These are phyloP conservation scores for Alternaria brassicicola DNA, from an alignment of 2,329 filamentous ascomycete genomes.

Conservation along the genomic window DNA sequence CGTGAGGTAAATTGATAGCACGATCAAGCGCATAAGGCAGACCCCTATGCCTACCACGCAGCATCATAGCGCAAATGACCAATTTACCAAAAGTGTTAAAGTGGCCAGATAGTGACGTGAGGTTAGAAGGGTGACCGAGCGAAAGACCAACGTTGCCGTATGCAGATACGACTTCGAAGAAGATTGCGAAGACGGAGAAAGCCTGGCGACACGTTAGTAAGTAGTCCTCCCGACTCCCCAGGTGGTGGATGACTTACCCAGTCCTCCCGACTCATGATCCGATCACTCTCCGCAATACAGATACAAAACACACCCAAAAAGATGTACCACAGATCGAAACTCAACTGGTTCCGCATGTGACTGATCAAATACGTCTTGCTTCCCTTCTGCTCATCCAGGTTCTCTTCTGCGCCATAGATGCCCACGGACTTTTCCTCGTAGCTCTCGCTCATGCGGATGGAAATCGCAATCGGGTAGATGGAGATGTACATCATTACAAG, in stretches of 20 bases:
- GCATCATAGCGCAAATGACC: slow-evolving; percentile 69
- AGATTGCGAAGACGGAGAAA: slow-evolving; percentile 56
- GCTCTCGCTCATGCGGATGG: slow-evolving; percentile 89
- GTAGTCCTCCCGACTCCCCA: slow-evolving; percentile 59
- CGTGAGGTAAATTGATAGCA: slow-evolving; percentile 70
- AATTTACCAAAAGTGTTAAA: slow-evolving; percentile 74
- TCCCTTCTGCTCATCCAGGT: slow-evolving; percentile 61
- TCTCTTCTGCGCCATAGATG: slow-evolving; percentile 64
- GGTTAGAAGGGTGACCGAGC: slow-evolving; percentile 76
- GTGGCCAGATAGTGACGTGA: slow-evolving; percentile 81
- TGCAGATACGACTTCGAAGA: slow-evolving; percentile 51
- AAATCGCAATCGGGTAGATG: slow-evolving; percentile 94
- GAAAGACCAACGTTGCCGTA: slow-evolving; percentile 87
- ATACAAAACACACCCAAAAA: slow-evolving; percentile 94
- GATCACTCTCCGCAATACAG: slow-evolving; percentile 79
- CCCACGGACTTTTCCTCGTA: slow-evolving; percentile 90
- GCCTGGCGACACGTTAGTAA: slow-evolving; percentile 11
- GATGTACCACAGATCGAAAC: slow-evolving; percentile 97
- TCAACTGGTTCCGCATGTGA: slow-evolving; percentile 90
- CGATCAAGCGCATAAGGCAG: slow-evolving; percentile 71
- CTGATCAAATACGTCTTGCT: slow-evolving; percentile 76
- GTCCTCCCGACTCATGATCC: slow-evolving; percentile 67
- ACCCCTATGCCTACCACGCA: slow-evolving; percentile 69
- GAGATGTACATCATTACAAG: slow-evolving; percentile 99
- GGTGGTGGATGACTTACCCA: too few species aligned